These are phyloP conservation scores for Pythium rishiriense DNA, from an alignment of 352 stramenopile species.

Conservation along the genomic window DNA sequence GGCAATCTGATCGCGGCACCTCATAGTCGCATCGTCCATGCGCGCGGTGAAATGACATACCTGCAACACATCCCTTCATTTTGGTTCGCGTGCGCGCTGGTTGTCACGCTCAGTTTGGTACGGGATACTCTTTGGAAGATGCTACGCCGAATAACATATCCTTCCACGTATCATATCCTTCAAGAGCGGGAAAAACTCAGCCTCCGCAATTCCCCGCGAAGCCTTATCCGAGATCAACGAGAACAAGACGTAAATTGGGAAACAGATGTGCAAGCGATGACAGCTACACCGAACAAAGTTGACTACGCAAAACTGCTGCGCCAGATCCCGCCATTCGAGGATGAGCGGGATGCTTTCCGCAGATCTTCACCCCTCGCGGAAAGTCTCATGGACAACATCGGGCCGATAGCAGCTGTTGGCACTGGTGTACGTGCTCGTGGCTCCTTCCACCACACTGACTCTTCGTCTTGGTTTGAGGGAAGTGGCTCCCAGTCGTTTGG, in stretches of 20 bases:
- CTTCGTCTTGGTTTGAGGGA: conserved; percentile 19
- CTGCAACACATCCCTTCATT: conserved; percentile 58
- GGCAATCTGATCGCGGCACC: conserved; percentile 59
- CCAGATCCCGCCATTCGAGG: conserved; percentile 48
- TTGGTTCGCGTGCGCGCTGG: conserved; percentile 59
- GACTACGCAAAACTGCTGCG: conserved; percentile 54
- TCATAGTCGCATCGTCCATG: conserved; percentile 53
- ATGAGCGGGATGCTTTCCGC: conserved; percentile 53
- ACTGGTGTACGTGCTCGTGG: conserved; percentile 54
- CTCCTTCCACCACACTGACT: conserved; percentile 44
- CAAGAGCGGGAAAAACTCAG: conserved; percentile 72
- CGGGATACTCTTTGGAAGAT: conserved; percentile 76
- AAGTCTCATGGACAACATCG: conserved; percentile 41
- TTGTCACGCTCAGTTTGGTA: conserved; percentile 63
- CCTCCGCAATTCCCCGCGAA: conserved; percentile 57
- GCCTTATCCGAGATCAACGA: conserved; percentile 41
- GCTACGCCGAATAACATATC: conserved; percentile 57
- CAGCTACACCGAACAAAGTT: conserved; percentile 29
- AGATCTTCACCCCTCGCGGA: conserved; percentile 62
- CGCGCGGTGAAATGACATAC: conserved; percentile 69
- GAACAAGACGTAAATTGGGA: conserved; percentile 13
- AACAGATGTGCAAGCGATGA: conserved; percentile 38
- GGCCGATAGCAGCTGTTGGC: conserved; percentile 20
- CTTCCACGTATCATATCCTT: conserved; percentile 77
- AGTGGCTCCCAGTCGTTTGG: not conserved